Percentiles rank a stretch among this genome's conserved stretches.
Evolutionary conservation across 2,329 filamentous ascomycete species (phyloP).

Genomic region (Arthroderma uncinatum): DNA sequence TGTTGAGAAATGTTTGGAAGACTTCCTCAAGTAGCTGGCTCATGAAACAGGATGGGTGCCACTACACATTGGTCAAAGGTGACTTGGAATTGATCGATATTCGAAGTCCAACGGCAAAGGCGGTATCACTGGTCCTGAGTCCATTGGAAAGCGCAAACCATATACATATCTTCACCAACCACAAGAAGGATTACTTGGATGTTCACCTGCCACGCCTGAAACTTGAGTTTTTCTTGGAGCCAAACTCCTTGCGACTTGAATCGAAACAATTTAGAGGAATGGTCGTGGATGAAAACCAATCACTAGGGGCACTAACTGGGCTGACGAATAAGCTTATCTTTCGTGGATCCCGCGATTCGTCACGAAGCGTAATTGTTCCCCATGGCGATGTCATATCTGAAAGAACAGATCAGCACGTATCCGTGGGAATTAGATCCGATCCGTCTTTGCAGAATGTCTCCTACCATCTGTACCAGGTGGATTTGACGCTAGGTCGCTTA

Average conservation of each 20-base stretch:
- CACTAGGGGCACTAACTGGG: conserved; percentile 18
- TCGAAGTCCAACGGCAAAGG: conserved; percentile 18
- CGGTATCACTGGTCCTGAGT: neutral
- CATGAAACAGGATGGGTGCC: conserved; percentile 10
- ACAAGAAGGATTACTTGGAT: conserved; percentile 11
- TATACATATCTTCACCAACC: neutral
- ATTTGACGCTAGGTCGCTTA: conserved; percentile 18
- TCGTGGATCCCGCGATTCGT: neutral
- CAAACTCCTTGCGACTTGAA: neutral
- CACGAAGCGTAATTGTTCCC: conserved; percentile 20
- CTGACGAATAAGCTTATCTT: conserved; percentile 21
- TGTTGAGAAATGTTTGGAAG: conserved; percentile 19
- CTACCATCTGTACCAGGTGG: conserved; percentile 19
- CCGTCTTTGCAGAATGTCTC: conserved; percentile 6
- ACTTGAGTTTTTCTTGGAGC: conserved; percentile 28
- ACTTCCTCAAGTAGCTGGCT: conserved; percentile 18
- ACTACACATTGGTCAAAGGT: conserved; percentile 6
- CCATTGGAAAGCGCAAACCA: neutral
- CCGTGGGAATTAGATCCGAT: conserved; percentile 14
- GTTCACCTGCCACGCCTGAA: conserved; percentile 38
- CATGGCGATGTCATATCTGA: conserved; percentile 15
- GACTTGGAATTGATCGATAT: conserved; percentile 24
- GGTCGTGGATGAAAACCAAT: conserved; percentile 18
- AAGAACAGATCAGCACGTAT: conserved; percentile 14
- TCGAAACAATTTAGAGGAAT: conserved; percentile 4